Evolutionary conservation across 2,329 filamentous ascomycete genomes (phyloP), one percentile per base, ranked within the genome.

Genomic region (Aspergillus flavus): DNA sequence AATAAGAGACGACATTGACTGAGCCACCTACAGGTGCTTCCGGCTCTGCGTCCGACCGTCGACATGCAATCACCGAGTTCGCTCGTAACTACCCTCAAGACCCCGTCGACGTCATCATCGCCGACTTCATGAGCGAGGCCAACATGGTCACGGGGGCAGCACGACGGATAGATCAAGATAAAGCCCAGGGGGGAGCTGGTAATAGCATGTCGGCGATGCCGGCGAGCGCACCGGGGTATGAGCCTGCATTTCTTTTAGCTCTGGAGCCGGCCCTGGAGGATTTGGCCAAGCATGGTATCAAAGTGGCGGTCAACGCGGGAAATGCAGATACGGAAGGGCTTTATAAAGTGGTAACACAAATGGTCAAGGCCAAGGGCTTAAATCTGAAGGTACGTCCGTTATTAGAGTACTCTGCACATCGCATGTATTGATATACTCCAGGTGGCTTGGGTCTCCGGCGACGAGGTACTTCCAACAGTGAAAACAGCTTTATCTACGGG

Each of bases 241-340:
- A 86, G 64, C 76, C 79, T 1, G 82, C 83, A 1, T 85, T 86
- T 64, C 76, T 86, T 30, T 81, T 85, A 71, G 80, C 83, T 7
- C 62, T 81, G 36, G 73, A 79, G 58, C 79, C 78, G 1, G 79
- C 79, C 2, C 63, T 81, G 39, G 71, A 75, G 6, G 73, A 80
- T 61, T 63, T 82, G 21, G 78, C 78, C 11, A 75, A 73, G 53
- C 67, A 81, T 65, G 71, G 75, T 0, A 81, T 82, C 61, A 81
- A 80, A 62, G 61, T 82, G 3, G 80, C 78, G 4, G 80, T 80
- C 28, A 82, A 82, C 73, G 80, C 80, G 14, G 80, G 80, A 0
- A 79, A 78, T 21, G 71, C 75, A 2, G 80, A 82, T 64, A 80
- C 80, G 0, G 71, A 78, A 61, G 75, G 71, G 11, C 70, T 82